phyloP scores from a whole-genome alignment of 257 asterid species.

The Verbascum thapsus region DNA sequence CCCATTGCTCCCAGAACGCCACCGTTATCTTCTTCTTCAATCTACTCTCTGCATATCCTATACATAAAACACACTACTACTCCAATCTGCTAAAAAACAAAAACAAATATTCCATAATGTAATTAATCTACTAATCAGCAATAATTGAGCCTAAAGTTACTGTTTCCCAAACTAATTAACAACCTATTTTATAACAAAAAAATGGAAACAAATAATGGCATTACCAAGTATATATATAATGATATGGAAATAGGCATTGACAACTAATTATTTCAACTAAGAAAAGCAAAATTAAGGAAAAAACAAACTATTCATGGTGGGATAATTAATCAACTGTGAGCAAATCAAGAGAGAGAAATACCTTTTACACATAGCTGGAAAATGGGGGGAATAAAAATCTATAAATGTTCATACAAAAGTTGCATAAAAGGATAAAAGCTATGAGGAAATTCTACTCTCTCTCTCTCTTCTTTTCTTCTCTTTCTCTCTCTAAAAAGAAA shows the following conservation, averaged over 20 bases:
- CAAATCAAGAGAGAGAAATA: conserved; percentile 28
- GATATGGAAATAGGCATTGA: conserved; percentile 41
- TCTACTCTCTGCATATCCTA: conserved; percentile 64
- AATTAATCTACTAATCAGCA: conserved; percentile 19
- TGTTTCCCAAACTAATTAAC: no score
- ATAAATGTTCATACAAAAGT: conserved; percentile 54
- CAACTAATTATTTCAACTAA: conserved; percentile 31
- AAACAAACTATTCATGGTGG: conserved; percentile 32
- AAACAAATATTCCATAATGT: conserved; percentile 17
- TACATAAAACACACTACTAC: conserved; percentile 44
- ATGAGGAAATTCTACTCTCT: conserved; percentile 29
- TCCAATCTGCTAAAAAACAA: conserved; percentile 48
- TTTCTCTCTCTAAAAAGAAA: conserved; percentile 36
- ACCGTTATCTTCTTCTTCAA: conserved; percentile 50
- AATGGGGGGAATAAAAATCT: conserved; percentile 30
- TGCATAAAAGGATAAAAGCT: conserved; percentile 33
- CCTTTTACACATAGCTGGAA: conserved; percentile 58
- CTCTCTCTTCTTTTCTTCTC: no score
- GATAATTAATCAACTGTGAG: conserved; percentile 29
- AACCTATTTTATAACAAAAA: conserved; percentile 17
- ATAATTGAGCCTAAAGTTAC: conserved; percentile 18
- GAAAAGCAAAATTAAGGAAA: conserved; percentile 24
- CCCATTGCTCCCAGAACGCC: conserved; percentile 55
- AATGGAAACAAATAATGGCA: background rate
- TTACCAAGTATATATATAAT: conserved; percentile 50